Evolutionary conservation across 305 asterid genomes (phyloP), one percentile per base, ranked within the genome.

Genomic region (Solanum hybrid): DNA sequence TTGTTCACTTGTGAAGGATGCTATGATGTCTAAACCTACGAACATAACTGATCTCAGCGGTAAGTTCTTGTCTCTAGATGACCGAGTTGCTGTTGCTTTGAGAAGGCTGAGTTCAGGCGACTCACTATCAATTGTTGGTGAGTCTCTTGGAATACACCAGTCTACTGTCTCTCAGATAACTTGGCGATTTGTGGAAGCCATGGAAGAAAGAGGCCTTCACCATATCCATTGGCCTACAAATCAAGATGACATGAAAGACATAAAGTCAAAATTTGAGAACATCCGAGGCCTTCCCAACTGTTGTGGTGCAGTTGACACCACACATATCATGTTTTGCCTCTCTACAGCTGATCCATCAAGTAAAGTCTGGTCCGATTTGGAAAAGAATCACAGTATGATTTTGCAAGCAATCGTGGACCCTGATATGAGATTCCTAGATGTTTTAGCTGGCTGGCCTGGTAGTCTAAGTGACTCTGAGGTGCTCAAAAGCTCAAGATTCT

Each of bases 261-360:
- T 91, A 11, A 90, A 91, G 80, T 34, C 79, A 14, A 89, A 77
- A 24, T 92, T 91, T 27, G 93, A 90, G 86, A 83, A 86, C 17
- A 91, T 92, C 70, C 86, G 86, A 24, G 92, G 94, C 78, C 91
- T 91, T 72, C 92, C 92, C n/a, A 92, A 89, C 45, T 92, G 93
- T 81, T 92, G 93, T 34, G 94, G 92, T 36, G 94, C 92, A 15
- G 79, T 92, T 75, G 93, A 90, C 39, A 77, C 87, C 83, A 92
- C 94, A 1, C 91, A 90, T 51, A 77, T 92, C 90, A 57, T 68
- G 88, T 89, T 92, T 72, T 73, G 92, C 88, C 91, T 27, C 15
- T 89, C 89, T 20, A 14, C 86, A 27, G 13, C 38, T 4, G 91
- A 80, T 51, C 91, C 91, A 3, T 38, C 83, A 6, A 87, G 65